Evolutionary conservation across 805 yeast genomes (phyloP), one percentile per base, ranked within the genome.

Genomic region (Myxozyma melibiosi): DNA sequence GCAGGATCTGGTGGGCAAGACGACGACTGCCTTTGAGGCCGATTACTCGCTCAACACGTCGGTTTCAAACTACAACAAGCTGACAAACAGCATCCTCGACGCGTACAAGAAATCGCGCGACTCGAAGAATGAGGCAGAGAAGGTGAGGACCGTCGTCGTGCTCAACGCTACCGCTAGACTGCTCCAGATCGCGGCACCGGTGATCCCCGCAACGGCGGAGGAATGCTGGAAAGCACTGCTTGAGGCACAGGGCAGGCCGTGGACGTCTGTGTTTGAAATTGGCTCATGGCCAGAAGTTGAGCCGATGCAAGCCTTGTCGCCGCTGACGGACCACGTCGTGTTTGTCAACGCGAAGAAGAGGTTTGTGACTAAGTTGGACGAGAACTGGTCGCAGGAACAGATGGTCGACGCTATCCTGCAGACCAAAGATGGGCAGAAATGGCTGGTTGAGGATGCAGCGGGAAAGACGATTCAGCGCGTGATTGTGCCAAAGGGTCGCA

Each of bases 61-160:
- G 1, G 81, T 94, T 24, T 88, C 97, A 0, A 95, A 90, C 68
- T 86, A 83, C 67, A 92, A 90, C 96, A 94, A 90, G 67, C 70
- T 85, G 48, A 86, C 95, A 9, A 81, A 84, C 65, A 63, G 76
- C 1, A 65, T 88, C 16, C 66, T 70, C 1, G 78, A 80, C 0
- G 41, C 75, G 2, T 77, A 78, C 37, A 49, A 48, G 11, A 35
- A 38, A 16, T 33, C 41, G 13, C 25, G 30, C 33, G 35, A 16
- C 7, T 28, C 48, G 5, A 27, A 18, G 9, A 38, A 18, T 13
- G 45, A 33, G 11, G 45, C 31, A 8, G 60, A 51, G 50, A 33
- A 35, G 28, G 28, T 57, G 3, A 22, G 50, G 3, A 11, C 51
- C 4, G 38, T 34, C 20, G 35, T 57, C 24, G 25, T 82, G 9